Base-by-base conservation (phyloP, 495 filamentous ascomycete species). In the Cladorrhinum samala region DNA sequence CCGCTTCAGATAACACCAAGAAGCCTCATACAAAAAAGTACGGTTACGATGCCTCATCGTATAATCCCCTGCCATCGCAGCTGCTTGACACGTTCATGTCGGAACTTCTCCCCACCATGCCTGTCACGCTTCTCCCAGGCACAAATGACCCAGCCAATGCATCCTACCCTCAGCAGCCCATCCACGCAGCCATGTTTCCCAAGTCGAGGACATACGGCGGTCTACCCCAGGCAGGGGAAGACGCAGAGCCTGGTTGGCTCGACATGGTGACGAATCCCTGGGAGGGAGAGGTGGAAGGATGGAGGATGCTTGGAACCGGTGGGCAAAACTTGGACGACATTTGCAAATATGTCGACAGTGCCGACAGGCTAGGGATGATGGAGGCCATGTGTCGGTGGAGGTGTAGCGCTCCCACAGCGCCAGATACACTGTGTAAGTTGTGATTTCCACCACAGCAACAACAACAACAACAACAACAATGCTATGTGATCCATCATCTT, bases 251-350 rank as follows among this genome's bases (percentile, higher is more conserved):
- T 0, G 82, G 86, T 24, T 95, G 89, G 85, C 85, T 98, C 49
- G 88, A 96, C 70, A 80, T 78, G 38, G 89, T 89, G 37, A 96
- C 93, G 38, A 99, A 99, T 64, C 93, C 93, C 0, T 95, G 87
- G 85, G 86, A 91, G 52, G 89, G 82, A 23, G 86, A 93, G 61
- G 69, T 97, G 0, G 91, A 93, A 36, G 94, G 91, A 2, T 91
- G 86, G 84, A 77, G 86, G 21, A 66, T 96, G 11, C 79, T 95
- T 55, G 91, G 87, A 11, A 90, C 83, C 4, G 86, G 86, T 21
- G 93, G 93, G 0, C 93, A 99, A 70, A 92, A 92, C 52, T 80
- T 97, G 0, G 89, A 96, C 60, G 93, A 99, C 69, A 79, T 96
- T 8, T 87, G 88, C 65, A 91, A 93, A 58, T 97, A 97, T 58